Evolutionary conservation across 352 stramenopile genomes (phyloP), one percentile per base, ranked within the genome.

Genomic region (Phytophthora podocarpi): DNA sequence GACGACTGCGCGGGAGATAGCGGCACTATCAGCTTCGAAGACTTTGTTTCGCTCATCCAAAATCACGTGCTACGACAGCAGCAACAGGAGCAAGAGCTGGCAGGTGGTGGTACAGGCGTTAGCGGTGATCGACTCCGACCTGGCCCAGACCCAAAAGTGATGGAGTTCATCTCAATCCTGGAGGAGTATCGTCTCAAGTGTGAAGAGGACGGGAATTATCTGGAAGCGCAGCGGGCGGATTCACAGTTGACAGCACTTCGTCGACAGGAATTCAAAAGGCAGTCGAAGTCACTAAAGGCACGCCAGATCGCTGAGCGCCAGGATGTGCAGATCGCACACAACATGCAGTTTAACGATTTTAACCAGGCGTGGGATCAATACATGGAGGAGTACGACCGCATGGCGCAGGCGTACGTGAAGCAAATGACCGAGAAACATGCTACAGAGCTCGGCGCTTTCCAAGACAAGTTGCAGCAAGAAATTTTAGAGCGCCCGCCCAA

Each of bases 321-420:
- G 68, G 90, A 98, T 64, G 92, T 98, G n/a, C 91, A 98, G 67
- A 95, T 97, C 40, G 91, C 90, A 5, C 93, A 98, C 67, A 97
- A 97, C 67, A 97, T 98, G 87, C 94, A 98, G 74, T 97, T 96
- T 59, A 82, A 88, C 39, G 91, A 98, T 58, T 98, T 98, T 66
- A 98, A 98, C 55, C 68, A 76, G 16, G 87, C 88, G 11, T 98
- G 95, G 96, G 95, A 98, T 66, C 85, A 96, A 67, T 99, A 98
- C 71, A 86, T 98, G 70, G 81, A 97, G 51, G 93, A 98, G 50
- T 98, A 98, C 65, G 93, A 98, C 75, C 78, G 81, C 47, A 98
- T 98, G 90, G 91, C 93, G 11, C 80, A 97, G 51, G 81, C 93
- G 45, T 98, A 98, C 69, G 95, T 98, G 18, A 85, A 96, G 70